phyloP scores from a whole-genome alignment of 306 rosid species.

The Pyrus communis region DNA sequence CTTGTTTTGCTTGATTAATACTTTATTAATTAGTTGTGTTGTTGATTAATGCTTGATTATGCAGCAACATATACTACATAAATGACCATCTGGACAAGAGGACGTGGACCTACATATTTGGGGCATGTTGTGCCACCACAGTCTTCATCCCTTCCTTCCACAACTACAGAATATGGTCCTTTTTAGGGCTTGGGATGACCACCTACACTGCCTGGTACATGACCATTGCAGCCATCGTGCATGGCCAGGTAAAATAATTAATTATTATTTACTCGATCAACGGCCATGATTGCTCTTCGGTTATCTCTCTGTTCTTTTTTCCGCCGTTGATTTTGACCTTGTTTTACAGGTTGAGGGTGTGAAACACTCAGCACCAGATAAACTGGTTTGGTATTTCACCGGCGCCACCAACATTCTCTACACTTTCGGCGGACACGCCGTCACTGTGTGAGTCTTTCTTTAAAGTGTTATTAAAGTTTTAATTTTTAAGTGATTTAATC shows the following conservation, averaged over 20 bases:
- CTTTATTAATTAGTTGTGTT: neutral
- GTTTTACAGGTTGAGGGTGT: slow-evolving; percentile 64
- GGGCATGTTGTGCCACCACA: slow-evolving; percentile 96
- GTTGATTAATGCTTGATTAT: neutral
- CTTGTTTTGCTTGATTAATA: neutral
- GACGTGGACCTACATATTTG: slow-evolving; percentile 93
- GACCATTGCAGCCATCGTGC: slow-evolving; percentile 68
- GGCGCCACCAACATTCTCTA: slow-evolving; percentile 95
- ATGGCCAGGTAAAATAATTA: slow-evolving; percentile 61
- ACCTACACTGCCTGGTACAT: slow-evolving; percentile 94
- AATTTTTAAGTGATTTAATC: neutral
- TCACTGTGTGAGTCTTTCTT: slow-evolving; percentile 65
- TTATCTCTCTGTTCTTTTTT: neutral
- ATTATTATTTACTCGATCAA: neutral
- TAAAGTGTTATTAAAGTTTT: neutral
- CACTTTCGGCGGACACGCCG: slow-evolving; percentile 99
- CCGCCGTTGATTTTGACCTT: neutral
- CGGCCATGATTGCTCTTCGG: neutral
- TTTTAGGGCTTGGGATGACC: slow-evolving; percentile 97
- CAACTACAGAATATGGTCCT: slow-evolving; percentile 92
- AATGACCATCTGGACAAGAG: slow-evolving; percentile 85
- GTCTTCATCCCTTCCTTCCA: slow-evolving; percentile 94
- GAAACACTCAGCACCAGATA: slow-evolving; percentile 66
- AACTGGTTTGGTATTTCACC: slow-evolving; percentile 75
- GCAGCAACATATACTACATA: slow-evolving; percentile 85